Base-by-base conservation (phyloP, 2,329 filamentous ascomycete species). In the Penicillium occitanis region DNA sequence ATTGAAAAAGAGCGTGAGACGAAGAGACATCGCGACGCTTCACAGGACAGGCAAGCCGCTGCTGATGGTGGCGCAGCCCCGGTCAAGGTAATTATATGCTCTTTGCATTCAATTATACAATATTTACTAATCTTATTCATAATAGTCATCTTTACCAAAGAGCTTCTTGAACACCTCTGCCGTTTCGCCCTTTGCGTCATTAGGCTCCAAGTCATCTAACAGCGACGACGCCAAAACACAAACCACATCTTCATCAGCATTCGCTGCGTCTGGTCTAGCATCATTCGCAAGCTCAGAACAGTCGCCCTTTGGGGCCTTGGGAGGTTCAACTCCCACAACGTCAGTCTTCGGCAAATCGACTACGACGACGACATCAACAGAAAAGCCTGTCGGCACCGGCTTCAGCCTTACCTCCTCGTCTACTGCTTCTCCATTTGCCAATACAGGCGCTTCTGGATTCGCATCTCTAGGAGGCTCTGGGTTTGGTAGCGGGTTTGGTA, bases 221-320 rank as follows among this genome's bases (percentile, higher is more conserved):
- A 66, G 53, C 22, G 53, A 68, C 22, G 40, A 19, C 33, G 66
- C 67, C 28, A 74, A 71, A 51, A 67, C 71, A 48, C 66, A 69
- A 55, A 66, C 71, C 17, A 65, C 71, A 19, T 87, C 89, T 6
- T 68, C 82, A 13, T 85, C 86, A 10, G 86, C 88, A 5, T 93
- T 93, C 75, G 87, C 87, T 25, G 83, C 83, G 58, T 93, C 90
- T 2, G 86, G 85, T 19, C 88, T 93, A 73, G 86, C 88, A 62
- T 87, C 88, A 62, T 85, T 92, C 64, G 84, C 89, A 7, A 80
- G 85, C 28, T 84, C 86, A 5, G 80, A 81, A 44, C 80, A 85
- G 30, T 92, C 90, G 3, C 88, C 88, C 0, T 91, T 91, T 73
- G 87, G 87, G 46, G 75, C 81, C 19, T 73, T 90, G 53, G 85